phyloP scores from a whole-genome alignment of 805 yeast genomes.

The Candida caryicola region DNA sequence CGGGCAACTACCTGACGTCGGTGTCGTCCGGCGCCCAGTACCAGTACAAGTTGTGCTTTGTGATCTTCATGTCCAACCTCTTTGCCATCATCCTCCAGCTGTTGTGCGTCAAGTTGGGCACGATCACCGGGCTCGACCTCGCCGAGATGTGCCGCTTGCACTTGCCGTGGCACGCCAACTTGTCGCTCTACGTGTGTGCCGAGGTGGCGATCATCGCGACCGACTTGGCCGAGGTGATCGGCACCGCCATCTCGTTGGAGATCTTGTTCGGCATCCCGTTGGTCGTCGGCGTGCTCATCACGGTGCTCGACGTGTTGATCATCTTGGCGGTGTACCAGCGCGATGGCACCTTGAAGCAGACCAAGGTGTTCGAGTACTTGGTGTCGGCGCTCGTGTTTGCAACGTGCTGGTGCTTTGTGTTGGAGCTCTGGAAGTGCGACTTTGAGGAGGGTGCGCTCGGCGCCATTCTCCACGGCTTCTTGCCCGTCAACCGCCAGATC shows the following conservation, averaged over 20 bases:
- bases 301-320: conserved; percentile 77
- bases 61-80: conserved; percentile 71
- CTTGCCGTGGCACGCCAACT: conserved; percentile 65
- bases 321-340: conserved; percentile 75
- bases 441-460: conserved; percentile 52
- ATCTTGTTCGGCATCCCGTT: conserved; percentile 75
- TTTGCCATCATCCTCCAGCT: conserved; percentile 83
- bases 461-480: conserved; percentile 60
- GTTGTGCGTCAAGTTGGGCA: conserved; percentile 79
- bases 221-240: conserved; percentile 91
- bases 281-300: conserved; percentile 68
- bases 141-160: conserved; percentile 79
- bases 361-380: conserved; percentile 73
- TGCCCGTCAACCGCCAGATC: conserved; percentile 48
- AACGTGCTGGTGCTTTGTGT: conserved; percentile 72
- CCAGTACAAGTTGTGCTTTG: conserved; percentile 68
- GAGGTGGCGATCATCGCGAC: conserved; percentile 90
- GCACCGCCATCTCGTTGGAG: conserved; percentile 83
- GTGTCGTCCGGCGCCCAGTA: conserved; percentile 85
- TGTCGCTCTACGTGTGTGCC: conserved; percentile 63
- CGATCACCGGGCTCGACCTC: conserved; percentile 85
- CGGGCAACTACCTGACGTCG: conserved; percentile 89
- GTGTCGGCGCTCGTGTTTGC: conserved; percentile 68
- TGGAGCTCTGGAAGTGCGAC: conserved; percentile 57
- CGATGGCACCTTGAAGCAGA: conserved; percentile 70